Base-by-base conservation (phyloP, 2,329 filamentous ascomycete species). In the Fusarium nelsonii region DNA sequence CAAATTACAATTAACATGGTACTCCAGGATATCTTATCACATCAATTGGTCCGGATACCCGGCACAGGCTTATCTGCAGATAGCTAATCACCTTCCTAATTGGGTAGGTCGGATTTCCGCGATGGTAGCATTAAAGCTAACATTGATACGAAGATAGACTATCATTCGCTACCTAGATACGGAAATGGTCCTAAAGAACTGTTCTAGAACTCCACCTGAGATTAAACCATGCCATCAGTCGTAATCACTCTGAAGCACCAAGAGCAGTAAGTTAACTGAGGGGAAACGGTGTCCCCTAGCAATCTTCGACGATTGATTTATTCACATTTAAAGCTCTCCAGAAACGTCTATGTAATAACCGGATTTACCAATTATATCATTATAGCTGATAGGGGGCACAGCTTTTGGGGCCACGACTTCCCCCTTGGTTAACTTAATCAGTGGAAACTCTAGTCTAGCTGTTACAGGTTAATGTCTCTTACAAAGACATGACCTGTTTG, bases 21-120 rank as follows among this genome's bases (percentile, higher is more conserved):
- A 36, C 48, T 15, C n/a, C 32, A 15, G 10, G 40, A 20, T 64
- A 45, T 36, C 59, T 64, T 54, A 64, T 34, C 44, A 1, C 1
- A 23, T 23, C n/a, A 9, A 51, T 58, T 64, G 60, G 61, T 9
- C 37, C 59, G 59, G 61, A 64, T 28, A 12, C 33, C 34, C 61
- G 61, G 61, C 61, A 64, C 30, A 43, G 45, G 61, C 61, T 64
- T 64, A 64, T 64, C 61, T 64, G 61, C 16, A 34, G 53, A 18
- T 28, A 20, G 2, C 34, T 2, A 41, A 2, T 28, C 20, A 64
- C 59, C 51, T 64, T 34, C 61, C 59, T 64, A 64, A 64, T 50
- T 7, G 3, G 40, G 59, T 49, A 64, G 39, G 59, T 45, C 39
- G 5, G 26, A 6, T 3, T 14, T 12, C 33, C 18, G 28, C 32